These are phyloP conservation scores for Stellera chamaejasme DNA, from an alignment of 345 rosid genomes.

Conservation along the genomic window DNA sequence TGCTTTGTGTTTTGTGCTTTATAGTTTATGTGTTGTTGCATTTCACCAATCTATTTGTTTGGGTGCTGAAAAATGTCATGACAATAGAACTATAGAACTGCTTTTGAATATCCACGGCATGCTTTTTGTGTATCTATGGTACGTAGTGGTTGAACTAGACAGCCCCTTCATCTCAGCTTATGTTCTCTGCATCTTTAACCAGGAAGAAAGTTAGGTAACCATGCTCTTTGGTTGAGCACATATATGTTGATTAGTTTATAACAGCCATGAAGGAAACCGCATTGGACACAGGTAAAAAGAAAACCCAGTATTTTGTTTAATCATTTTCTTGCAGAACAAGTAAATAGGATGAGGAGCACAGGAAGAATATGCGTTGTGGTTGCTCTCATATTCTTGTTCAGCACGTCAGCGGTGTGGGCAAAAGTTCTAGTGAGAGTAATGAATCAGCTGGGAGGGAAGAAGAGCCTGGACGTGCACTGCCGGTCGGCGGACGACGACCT, in stretches of 20 bases:
- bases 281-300: no score
- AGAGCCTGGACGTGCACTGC: constrained; percentile 10
- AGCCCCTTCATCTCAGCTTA: background rate
- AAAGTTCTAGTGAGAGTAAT: constrained; percentile 5
- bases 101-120: no score
- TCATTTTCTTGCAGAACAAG: no score
- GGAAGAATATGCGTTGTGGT: background rate
- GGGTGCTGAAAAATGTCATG: no score
- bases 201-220: constrained; percentile 10
- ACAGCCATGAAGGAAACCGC: background rate
- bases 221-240: constrained; percentile 8
- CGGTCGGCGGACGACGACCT: constrained; percentile 11
- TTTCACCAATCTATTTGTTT: no score
- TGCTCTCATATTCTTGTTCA: background rate
- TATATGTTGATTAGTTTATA: background rate
- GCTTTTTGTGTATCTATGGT: no score
- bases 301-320: background rate
- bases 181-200: background rate
- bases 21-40: no score
- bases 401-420: background rate
- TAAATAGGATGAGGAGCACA: background rate
- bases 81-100: no score
- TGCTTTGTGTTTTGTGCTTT: no score
- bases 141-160: no score
- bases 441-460: constrained; percentile 9